These are phyloP conservation scores for Tolypocladium pustulatum DNA, from an alignment of 2,329 filamentous ascomycete species.

Conservation along the genomic window DNA sequence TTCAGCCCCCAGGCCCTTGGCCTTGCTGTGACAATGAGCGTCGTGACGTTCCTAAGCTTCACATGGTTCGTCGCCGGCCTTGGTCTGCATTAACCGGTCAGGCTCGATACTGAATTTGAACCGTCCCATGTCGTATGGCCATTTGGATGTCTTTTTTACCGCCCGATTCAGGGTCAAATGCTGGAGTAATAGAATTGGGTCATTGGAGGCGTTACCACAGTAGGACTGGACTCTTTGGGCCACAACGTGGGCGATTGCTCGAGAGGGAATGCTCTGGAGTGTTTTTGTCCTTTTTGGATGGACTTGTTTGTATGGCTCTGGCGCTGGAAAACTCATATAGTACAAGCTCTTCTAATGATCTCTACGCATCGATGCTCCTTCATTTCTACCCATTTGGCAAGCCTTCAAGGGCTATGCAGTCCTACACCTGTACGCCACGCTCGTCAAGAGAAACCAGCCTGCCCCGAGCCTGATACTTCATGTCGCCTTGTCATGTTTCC, in stretches of 20 bases:
- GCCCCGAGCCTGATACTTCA: neutral
- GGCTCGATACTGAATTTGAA: neutral
- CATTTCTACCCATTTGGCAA: neutral
- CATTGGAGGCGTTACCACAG: neutral
- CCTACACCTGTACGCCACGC: neutral
- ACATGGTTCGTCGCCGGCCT: conserved; percentile 53
- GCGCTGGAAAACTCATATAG: neutral
- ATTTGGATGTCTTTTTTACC: neutral
- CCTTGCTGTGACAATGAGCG: conserved; percentile 42
- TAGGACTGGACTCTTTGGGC: neutral
- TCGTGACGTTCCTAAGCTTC: conserved; percentile 48
- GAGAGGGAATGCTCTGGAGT: neutral
- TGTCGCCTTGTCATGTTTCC: neutral
- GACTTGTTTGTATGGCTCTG: neutral
- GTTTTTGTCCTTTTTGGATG: neutral
- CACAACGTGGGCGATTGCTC: neutral
- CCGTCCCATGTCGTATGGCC: neutral
- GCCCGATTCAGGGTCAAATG: neutral
- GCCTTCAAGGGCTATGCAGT: neutral
- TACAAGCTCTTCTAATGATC: neutral
- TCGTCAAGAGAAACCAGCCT: neutral
- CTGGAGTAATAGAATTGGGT: neutral
- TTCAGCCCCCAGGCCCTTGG: conserved; percentile 37
- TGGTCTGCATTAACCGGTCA: conserved; percentile 19
- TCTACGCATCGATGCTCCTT: neutral